Base-by-base conservation (phyloP, 192 early-diverging fungal species). In the Gaertneriomyces semiglobifer region DNA sequence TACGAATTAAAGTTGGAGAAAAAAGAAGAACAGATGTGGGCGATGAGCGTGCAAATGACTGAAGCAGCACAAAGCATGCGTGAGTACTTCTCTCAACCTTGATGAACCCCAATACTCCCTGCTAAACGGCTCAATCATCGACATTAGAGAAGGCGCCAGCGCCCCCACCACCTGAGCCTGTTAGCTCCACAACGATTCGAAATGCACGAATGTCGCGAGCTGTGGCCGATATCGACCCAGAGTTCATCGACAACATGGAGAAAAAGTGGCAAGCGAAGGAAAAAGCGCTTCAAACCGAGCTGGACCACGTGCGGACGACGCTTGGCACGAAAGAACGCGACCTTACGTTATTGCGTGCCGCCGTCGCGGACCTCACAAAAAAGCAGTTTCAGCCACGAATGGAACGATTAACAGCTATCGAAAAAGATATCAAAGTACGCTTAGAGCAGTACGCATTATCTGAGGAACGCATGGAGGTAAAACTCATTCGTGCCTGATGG, bases 11-110 rank as follows among this genome's bases (percentile, higher is more conserved):
- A 80, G 57, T 68, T 84, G 53, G 78, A 80, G 66, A 67, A 72
- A 46, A 84, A 84, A 60, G 83, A 84, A 61, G 80, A 84, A 61
- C 83, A 84, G 54, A 77, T 84, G 73, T 84, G 83, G 83, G 70
- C 73, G 5, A 82, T 84, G 80, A 82, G 70, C 56, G 42, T 76
- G 63, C 80, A 83, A 57, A 71, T 84, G 58, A 73, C 75, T 9
- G 83, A 84, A 72, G 80, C 62, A 20, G 65, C 62, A 7, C 58
- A 64, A 63, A 71, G 63, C 19, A 56, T 38, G 14, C 38, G 69
- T 65, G 45, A 44, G 54, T 58, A 58, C 3, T 38, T 58, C 6
- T 58, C 56, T 14, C 25, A 33, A 33, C 25, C 2, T 33, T 2
- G 25, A n/a, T n/a, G n/a, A n/a, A n/a, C n/a, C n/a, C n/a, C n/a